A percentile compares a stretch with the other conserved stretches of the same genome.
These are phyloP conservation scores for Pachysolen tannophilus DNA, from an alignment of 805 yeast genomes.

Conservation along the genomic window DNA sequence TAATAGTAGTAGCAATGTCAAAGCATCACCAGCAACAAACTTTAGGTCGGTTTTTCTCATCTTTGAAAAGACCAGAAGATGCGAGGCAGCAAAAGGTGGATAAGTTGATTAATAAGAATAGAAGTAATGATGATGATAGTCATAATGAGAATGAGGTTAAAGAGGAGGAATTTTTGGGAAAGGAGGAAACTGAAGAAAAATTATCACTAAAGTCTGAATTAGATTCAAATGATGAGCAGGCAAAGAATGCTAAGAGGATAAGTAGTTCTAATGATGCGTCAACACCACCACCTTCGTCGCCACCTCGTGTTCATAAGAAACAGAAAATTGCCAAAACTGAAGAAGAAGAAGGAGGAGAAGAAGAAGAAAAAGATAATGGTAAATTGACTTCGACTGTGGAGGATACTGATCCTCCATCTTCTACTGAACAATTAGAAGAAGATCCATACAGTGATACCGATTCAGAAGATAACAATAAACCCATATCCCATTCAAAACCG, in stretches of 20 bases:
- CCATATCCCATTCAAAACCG: not conserved
- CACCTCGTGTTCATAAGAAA: too few species aligned
- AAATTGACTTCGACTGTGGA: too few species aligned
- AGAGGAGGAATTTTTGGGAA: not conserved
- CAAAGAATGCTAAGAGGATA: not conserved
- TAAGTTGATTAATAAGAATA: not conserved
- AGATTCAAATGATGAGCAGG: not conserved
- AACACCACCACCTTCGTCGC: too few species aligned
- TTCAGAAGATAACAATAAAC: not conserved
- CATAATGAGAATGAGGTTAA: not conserved
- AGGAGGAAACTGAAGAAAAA: not conserved
- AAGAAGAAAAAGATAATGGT: not conserved
- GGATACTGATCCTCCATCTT: too few species aligned
- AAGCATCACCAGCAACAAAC: conserved; percentile 9
- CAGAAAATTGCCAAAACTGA: not conserved
- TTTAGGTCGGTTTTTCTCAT: conserved; percentile 8
- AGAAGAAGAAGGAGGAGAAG: not conserved
- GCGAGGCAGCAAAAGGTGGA: conserved; percentile 6
- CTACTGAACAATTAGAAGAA: not conserved
- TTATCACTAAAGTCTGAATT: not conserved
- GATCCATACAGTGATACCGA: not conserved
- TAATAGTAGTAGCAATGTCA: too few species aligned
- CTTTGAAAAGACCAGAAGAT: conserved; percentile 8
- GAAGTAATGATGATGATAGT: not conserved
- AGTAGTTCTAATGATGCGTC: too few species aligned